Evolutionary conservation across 1,139 yeast species (phyloP).

Genomic region (Candida tropicalis): DNA sequence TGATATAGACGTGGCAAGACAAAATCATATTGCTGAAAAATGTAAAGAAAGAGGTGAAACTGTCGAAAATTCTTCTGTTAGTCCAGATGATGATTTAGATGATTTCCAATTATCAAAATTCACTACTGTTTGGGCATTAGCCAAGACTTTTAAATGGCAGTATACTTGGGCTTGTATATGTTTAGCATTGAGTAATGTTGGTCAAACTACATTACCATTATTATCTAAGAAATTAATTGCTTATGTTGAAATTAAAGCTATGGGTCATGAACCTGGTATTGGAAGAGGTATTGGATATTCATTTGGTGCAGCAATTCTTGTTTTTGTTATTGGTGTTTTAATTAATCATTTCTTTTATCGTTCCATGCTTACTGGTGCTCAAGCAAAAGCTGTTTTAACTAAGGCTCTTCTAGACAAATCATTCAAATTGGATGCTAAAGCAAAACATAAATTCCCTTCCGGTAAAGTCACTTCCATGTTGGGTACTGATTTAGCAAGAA

Average conservation of each 20-base stretch:
- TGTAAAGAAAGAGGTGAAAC: conserved; percentile 29
- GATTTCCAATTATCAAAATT: conserved; percentile 24
- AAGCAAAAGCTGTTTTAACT: conserved; percentile 64
- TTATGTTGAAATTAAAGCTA: conserved; percentile 38
- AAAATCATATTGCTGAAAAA: conserved; percentile 22
- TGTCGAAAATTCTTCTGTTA: conserved; percentile 22
- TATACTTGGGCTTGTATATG: conserved; percentile 47
- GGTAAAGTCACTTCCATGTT: conserved; percentile 65
- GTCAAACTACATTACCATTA: conserved; percentile 54
- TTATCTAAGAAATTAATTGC: conserved; percentile 44
- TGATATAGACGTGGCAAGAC: conserved; percentile 23
- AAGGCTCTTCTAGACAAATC: conserved; percentile 70
- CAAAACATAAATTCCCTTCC: conserved; percentile 61
- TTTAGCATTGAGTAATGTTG: conserved; percentile 46
- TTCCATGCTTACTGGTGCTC: conserved; percentile 56
- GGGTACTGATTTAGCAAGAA: conserved; percentile 40
- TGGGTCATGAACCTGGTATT: conserved; percentile 20
- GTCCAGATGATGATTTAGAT: conserved; percentile 24
- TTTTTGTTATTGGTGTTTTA: conserved; percentile 23
- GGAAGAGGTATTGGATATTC: conserved; percentile 39
- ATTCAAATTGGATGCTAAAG: conserved; percentile 58
- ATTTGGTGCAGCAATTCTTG: conserved; percentile 24
- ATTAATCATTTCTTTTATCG: conserved; percentile 35
- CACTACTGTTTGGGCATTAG: conserved; percentile 39
- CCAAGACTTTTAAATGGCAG: conserved; percentile 57